phyloP scores from a whole-genome alignment of 352 stramenopile genomes.

The Phytophthora podocarpi region DNA sequence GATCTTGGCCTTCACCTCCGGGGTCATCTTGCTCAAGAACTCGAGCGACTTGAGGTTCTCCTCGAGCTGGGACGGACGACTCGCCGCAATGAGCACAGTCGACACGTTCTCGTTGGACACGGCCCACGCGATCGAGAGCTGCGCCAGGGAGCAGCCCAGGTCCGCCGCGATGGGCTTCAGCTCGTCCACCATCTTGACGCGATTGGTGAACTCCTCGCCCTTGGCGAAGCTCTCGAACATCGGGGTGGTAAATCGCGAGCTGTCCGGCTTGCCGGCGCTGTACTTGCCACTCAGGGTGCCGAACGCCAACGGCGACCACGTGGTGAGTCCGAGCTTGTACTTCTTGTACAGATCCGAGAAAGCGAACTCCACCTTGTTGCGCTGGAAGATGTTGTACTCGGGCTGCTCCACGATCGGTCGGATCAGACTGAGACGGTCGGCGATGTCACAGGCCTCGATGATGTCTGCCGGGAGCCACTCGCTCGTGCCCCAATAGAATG shows the following conservation, averaged over 20 bases:
- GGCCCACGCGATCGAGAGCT: conserved; percentile 9
- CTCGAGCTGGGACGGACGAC: conserved; percentile 9
- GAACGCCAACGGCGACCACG: conserved; percentile 7
- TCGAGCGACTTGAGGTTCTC: conserved; percentile 5
- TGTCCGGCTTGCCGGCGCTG: neutral
- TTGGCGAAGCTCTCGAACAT: neutral
- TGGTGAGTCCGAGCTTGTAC: conserved; percentile 5
- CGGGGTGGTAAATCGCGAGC: neutral
- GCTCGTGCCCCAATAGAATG: no score
- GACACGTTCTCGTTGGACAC: conserved; percentile 10
- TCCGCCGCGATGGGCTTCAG: conserved; percentile 4
- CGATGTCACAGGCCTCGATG: conserved; percentile 5
- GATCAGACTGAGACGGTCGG: conserved; percentile 16
- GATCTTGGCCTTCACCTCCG: conserved; percentile 7
- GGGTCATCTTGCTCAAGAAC: conserved; percentile 7
- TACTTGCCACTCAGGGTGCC: conserved; percentile 11
- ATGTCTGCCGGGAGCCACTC: conserved; percentile 8
- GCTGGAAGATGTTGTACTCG: conserved; percentile 61
- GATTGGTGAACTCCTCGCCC: neutral
- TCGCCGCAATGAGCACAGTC: conserved; percentile 9
- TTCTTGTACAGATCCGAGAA: conserved; percentile 47
- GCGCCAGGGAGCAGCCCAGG: neutral
- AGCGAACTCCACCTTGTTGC: conserved; percentile 52
- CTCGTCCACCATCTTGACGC: conserved; percentile 2
- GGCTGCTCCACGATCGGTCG: conserved; percentile 44